Conservation (phyloP, 2,329 filamentous ascomycete genomes). For the Shiraia bambusicola region DNA sequence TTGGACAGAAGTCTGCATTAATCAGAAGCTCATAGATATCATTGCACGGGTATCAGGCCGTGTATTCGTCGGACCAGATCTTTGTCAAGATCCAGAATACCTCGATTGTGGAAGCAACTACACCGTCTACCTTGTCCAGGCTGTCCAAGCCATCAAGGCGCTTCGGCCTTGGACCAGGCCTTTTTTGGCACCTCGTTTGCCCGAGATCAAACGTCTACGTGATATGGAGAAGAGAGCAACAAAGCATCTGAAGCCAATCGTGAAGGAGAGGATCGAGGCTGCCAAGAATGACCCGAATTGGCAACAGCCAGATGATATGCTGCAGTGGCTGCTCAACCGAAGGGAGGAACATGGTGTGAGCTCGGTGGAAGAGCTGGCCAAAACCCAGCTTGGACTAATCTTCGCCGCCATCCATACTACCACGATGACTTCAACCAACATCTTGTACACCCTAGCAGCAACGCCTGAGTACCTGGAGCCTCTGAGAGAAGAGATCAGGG, state of each 20-base stretch:
- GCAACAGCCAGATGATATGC: constrained; percentile 40
- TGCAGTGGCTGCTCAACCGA: constrained; percentile 42
- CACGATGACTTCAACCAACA: constrained; percentile 27
- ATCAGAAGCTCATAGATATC: constrained; percentile 30
- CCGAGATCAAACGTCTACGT: constrained; percentile 24
- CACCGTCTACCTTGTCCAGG: constrained; percentile 34
- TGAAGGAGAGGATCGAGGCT: constrained; percentile 24
- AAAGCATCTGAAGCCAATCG: constrained; percentile 26
- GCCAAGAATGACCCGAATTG: constrained; percentile 30
- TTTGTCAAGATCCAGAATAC: constrained; percentile 33
- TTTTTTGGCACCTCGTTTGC: constrained; percentile 27
- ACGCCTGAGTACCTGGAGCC: constrained; percentile 47
- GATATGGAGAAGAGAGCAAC: constrained; percentile 16
- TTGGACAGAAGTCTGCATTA: constrained; percentile 36
- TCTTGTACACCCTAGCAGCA: constrained; percentile 34
- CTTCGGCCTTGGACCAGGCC: constrained; percentile 28
- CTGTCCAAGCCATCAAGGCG: constrained; percentile 29
- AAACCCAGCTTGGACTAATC: constrained; percentile 25
- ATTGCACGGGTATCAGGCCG: constrained; percentile 39
- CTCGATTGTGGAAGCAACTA: constrained; percentile 34
- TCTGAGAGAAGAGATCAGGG: constrained; percentile 44
- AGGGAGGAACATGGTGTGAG: constrained; percentile 9
- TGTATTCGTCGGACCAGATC: constrained; percentile 37
- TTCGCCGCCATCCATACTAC: constrained; percentile 40
- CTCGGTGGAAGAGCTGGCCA: constrained; percentile 7